phyloP scores from a whole-genome alignment of 352 stramenopile genomes.

The Pythium aristosporum region DNA sequence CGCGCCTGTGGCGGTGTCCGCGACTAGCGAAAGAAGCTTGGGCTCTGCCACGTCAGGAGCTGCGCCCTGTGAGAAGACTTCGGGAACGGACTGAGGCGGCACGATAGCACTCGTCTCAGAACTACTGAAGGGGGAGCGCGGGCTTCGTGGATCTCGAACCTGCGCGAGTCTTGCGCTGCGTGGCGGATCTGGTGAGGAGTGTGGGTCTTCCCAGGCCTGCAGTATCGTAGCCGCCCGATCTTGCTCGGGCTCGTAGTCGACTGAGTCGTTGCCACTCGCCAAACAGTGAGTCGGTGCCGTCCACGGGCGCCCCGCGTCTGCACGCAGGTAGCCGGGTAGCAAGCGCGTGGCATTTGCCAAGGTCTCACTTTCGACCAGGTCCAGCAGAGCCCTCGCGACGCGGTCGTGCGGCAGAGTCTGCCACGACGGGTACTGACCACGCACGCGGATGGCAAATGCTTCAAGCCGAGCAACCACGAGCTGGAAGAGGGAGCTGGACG shows the following conservation, averaged over 20 bases:
- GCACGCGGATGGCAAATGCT: conserved; percentile 45
- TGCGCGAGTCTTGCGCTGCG: too few species aligned
- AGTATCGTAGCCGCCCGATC: background rate
- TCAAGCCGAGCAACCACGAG: conserved; percentile 55
- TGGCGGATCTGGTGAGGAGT: background rate
- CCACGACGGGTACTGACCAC: conserved; percentile 43
- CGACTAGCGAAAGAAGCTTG: background rate
- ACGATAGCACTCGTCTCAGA: too few species aligned
- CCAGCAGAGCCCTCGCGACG: conserved; percentile 50
- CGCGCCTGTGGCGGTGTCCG: background rate
- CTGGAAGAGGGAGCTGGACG: conserved; percentile 50
- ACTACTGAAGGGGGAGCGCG: too few species aligned
- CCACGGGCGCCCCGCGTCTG: background rate
- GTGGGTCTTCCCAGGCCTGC: background rate
- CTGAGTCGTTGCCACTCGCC: background rate
- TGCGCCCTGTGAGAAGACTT: background rate
- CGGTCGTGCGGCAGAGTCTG: conserved; percentile 54
- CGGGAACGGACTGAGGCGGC: background rate
- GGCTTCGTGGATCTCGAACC: too few species aligned
- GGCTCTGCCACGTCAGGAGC: conserved; percentile 6
- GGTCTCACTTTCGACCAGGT: conserved; percentile 58
- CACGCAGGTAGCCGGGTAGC: conserved; percentile 53
- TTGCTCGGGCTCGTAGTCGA: background rate
- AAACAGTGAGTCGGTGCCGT: background rate
- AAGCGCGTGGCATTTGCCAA: conserved; percentile 48